Percentiles rank a stretch among this genome's conserved stretches.
Conservation (phyloP, 106 monocot genomes). For the Gastrodia elata region DNA sequence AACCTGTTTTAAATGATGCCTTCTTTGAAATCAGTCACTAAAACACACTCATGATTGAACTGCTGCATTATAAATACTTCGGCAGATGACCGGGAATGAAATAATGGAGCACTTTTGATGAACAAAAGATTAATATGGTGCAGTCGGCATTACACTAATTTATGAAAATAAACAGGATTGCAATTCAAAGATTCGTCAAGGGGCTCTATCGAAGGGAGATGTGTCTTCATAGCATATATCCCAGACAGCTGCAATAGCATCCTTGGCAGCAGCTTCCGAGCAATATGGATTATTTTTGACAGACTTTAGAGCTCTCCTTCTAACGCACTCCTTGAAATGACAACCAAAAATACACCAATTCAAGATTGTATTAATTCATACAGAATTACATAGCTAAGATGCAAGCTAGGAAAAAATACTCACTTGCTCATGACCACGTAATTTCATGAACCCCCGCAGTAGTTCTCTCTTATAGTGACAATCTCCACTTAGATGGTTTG, state of each 20-base stretch:
- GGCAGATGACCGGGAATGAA: background rate
- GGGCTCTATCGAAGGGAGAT: constrained; percentile 82
- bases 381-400: too few relatives aligned
- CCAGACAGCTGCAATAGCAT: constrained; percentile 90
- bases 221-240: constrained; percentile 93
- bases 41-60: too few relatives aligned
- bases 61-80: too few relatives aligned
- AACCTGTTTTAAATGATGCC: background rate
- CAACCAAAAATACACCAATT: background rate
- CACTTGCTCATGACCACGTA: constrained; percentile 69
- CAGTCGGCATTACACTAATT: background rate
- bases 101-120: background rate
- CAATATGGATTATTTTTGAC: constrained; percentile 70
- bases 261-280: constrained; percentile 65
- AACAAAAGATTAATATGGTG: background rate
- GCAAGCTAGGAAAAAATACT: constrained; percentile 10
- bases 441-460: constrained; percentile 68
- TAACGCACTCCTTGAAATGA: constrained; percentile 77
- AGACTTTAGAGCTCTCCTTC: constrained; percentile 70
- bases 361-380: too few relatives aligned
- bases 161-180: background rate
- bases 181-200: constrained; percentile 19
- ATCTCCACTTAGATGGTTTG: constrained; percentile 86
- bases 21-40: background rate
- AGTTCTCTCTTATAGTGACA: constrained; percentile 80